Evolutionary conservation across 176 grass and related monocot genomes (phyloP).

Genomic region (Raddia guianensis): DNA sequence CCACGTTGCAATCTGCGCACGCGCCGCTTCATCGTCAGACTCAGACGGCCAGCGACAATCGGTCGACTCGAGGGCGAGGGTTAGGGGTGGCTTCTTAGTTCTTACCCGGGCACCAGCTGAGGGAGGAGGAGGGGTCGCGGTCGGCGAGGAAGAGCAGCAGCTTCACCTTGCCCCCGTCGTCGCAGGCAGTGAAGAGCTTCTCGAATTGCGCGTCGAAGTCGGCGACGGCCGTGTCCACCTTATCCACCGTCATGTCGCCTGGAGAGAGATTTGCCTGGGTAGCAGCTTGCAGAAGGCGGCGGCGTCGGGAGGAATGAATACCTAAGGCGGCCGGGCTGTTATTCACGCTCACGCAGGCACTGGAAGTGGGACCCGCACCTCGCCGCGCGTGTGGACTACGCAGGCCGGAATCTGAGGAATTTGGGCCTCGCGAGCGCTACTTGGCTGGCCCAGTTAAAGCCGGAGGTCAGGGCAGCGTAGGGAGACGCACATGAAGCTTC

Average conservation of each 20-base stretch:
- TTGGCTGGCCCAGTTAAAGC: too few species aligned
- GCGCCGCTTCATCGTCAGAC: background rate
- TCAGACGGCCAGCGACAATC: background rate
- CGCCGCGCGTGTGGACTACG: conserved; percentile 24
- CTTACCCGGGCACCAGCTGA: conserved; percentile 83
- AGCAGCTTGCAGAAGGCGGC: background rate
- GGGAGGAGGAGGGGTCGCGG: conserved; percentile 65
- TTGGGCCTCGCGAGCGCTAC: too few species aligned
- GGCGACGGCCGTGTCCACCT: conserved; percentile 42
- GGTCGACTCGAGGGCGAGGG: background rate
- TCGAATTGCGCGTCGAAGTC: conserved; percentile 45
- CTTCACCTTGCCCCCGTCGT: conserved; percentile 45
- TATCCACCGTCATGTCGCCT: conserved; percentile 47
- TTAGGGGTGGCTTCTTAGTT: background rate
- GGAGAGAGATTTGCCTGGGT: background rate
- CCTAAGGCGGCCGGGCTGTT: too few species aligned
- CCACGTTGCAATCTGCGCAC: conserved; percentile 85
- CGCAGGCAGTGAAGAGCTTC: background rate
- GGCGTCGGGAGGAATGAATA: too few species aligned
- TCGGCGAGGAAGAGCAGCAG: conserved; percentile 90
- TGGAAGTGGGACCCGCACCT: background rate
- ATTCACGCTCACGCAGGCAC: background rate
- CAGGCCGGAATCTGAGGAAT: background rate
- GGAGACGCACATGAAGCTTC: too few species aligned
- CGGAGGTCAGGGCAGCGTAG: too few species aligned